Conservation (phyloP, 2,329 filamentous ascomycete genomes). For the Tolypocladium sp. region DNA sequence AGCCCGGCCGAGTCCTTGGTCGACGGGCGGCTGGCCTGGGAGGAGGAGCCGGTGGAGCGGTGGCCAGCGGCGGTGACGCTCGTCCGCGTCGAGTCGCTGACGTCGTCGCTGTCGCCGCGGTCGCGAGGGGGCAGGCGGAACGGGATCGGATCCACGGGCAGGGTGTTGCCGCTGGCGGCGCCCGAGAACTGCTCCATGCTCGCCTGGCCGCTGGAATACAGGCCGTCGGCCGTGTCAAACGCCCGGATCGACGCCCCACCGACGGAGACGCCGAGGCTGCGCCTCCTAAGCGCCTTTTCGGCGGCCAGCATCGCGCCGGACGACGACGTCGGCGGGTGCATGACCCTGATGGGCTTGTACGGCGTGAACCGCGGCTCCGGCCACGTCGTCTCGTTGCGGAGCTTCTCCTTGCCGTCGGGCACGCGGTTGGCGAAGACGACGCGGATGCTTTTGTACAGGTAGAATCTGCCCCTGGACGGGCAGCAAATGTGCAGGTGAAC, state of each 20-base stretch:
- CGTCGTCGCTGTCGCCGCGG: constrained; percentile 21
- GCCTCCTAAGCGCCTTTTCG: constrained; percentile 50
- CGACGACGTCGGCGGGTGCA: constrained; percentile 30
- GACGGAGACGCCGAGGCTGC: constrained; percentile 43
- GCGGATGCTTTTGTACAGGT: constrained; percentile 82
- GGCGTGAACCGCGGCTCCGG: constrained; percentile 80
- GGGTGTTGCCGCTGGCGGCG: constrained; percentile 19
- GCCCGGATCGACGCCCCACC: constrained; percentile 16
- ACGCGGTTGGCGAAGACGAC: constrained; percentile 96
- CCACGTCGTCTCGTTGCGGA: constrained; percentile 80
- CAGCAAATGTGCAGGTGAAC: constrained; percentile 92
- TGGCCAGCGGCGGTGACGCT: constrained; percentile 11
- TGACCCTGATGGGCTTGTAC: constrained; percentile 62
- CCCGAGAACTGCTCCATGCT: constrained; percentile 3
- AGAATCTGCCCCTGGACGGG: constrained; percentile 73
- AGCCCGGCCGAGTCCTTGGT: constrained; percentile 23
- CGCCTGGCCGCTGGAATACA: constrained; percentile 7
- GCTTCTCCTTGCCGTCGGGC: constrained; percentile 86
- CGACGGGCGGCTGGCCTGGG: constrained; percentile 21
- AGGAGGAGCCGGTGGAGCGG: constrained; percentile 17
- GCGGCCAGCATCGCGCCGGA: constrained; percentile 41
- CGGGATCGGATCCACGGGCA: constrained; percentile 41
- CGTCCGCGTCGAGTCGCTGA: constrained; percentile 17
- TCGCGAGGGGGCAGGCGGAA: constrained; percentile 30
- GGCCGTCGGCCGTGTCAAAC: constrained; percentile 25